A percentile compares a stretch with the other conserved stretches of the same genome.
Evolutionary conservation across 2,329 filamentous ascomycete genomes (phyloP).

Genomic region (Trematosphaeria pertusa): DNA sequence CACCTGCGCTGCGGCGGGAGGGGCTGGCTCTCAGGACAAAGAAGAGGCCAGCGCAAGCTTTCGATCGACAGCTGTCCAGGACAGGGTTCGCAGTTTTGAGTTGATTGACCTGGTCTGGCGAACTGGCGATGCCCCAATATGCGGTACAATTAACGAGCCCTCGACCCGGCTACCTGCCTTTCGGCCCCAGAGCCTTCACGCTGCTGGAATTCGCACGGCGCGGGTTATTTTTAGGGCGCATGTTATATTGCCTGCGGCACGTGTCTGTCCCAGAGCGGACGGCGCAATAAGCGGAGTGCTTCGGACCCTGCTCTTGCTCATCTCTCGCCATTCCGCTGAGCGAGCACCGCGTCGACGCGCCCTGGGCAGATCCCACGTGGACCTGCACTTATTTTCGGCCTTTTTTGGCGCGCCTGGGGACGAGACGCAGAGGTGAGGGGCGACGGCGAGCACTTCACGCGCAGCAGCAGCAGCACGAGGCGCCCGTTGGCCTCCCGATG

Average conservation of each 20-base stretch:
- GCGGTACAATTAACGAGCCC: constrained; percentile 22
- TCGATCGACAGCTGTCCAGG: constrained; percentile 5
- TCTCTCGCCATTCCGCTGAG: constrained; percentile 30
- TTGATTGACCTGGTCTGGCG: constrained; percentile 22
- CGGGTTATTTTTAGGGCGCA: constrained; percentile 38
- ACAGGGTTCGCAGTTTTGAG: constrained; percentile 20
- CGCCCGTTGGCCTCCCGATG: constrained; percentile 32
- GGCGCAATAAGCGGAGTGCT: constrained; percentile 33
- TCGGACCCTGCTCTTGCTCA: constrained; percentile 25
- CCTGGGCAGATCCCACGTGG: constrained; percentile 45
- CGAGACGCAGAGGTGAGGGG: no score
- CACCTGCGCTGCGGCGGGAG: constrained; percentile 32
- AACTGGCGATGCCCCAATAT: constrained; percentile 9
- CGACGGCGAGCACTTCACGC: no score
- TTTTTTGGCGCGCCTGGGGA: constrained; percentile 25
- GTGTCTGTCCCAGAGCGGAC: constrained; percentile 36
- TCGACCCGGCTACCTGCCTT: constrained; percentile 29
- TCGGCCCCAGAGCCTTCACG: constrained; percentile 24
- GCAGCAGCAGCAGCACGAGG: constrained; percentile 34
- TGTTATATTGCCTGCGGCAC: constrained; percentile 46
- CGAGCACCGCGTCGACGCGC: constrained; percentile 33
- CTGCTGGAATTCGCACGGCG: constrained; percentile 3
- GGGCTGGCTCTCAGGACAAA: constrained; percentile 17
- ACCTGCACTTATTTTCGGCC: constrained; percentile 15
- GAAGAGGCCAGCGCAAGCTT: constrained; percentile 8